Evolutionary conservation across 2,329 filamentous ascomycete genomes (phyloP), one percentile per base, ranked within the genome.

Genomic region (Colletotrichum lupini): DNA sequence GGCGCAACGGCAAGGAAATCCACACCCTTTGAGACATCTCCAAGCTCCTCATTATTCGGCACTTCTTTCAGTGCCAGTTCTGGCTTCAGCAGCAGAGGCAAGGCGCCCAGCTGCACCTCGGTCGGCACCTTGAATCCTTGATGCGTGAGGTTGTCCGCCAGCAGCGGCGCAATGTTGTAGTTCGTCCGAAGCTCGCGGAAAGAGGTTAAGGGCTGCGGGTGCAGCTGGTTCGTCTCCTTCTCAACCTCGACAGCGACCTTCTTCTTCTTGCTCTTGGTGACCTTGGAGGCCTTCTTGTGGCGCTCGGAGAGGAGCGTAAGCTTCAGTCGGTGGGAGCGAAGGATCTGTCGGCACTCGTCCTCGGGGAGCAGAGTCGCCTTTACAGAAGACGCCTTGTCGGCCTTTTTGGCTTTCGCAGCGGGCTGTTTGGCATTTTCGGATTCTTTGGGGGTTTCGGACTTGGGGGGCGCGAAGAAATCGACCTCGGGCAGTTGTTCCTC

Each of bases 1-100:
- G 97, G 97, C 3, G 97, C 97, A 56, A 98, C 92, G 0, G 94
- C 94, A 75, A 99, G 83, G 52, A 99, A 90, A 84, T 99, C 92
- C 5, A 96, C 85, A 14, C 81, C 82, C 62, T 77, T 75, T 7
- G 76, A 75, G 32, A 80, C 75, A 16, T 78, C 67, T 3, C 67
- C 77, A 24, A 85, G 71, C 24, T 82, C 81, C 26, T 79, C 79
- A 30, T 80, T 82, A 4, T 80, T 81, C 14, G 80, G 79, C 24
- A 81, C 77, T 56, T 81, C 78, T n/a, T 79, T 73, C 35, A 91
- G 82, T 0, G 89, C 89, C 68, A 82, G 84, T 74, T 87, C 84
- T 0, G 90, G 87, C 19, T 87, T 83, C 35, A 98, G 84, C 46
- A 98, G 85, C 58, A 98, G 83, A 32, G 97, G 96, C 75, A 99